Conservation (phyloP, 176 grass and related monocot genomes). For the Aegilops sharonensis region DNA sequence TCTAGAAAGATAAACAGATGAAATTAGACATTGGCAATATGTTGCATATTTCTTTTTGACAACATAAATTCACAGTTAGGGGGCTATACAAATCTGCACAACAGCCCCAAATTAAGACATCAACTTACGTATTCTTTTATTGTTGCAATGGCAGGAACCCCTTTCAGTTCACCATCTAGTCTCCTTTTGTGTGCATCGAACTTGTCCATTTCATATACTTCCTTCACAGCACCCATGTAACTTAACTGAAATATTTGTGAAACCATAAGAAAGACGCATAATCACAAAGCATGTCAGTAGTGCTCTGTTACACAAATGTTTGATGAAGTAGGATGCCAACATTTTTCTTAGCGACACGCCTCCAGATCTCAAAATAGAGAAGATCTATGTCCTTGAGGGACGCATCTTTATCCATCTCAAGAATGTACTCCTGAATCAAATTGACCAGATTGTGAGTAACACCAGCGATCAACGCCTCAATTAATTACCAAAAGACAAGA, state of each 20-base stretch:
- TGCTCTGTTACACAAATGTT: neutral
- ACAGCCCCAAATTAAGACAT: no score
- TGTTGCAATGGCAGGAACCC: neutral
- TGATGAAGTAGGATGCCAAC: neutral
- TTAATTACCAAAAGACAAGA: neutral
- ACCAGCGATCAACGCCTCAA: neutral
- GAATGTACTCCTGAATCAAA: neutral
- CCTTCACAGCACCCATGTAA: neutral
- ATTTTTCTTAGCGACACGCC: neutral
- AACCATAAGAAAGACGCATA: neutral
- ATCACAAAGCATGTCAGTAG: neutral
- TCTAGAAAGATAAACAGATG: no score
- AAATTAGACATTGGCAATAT: no score
- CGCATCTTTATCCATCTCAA: neutral
- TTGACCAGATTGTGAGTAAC: neutral
- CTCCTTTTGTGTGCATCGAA: neutral
- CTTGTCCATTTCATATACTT: neutral
- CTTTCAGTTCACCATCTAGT: neutral
- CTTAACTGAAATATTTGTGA: neutral
- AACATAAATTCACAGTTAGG: no score
- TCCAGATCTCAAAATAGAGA: conserved; percentile 1
- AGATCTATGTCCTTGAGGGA: neutral
- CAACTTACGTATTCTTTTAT: no score
- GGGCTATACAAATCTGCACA: no score
- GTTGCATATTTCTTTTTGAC: no score